These are phyloP conservation scores for Aureobasidium sp. DNA, from an alignment of 2,329 filamentous ascomycete genomes.

Conservation along the genomic window DNA sequence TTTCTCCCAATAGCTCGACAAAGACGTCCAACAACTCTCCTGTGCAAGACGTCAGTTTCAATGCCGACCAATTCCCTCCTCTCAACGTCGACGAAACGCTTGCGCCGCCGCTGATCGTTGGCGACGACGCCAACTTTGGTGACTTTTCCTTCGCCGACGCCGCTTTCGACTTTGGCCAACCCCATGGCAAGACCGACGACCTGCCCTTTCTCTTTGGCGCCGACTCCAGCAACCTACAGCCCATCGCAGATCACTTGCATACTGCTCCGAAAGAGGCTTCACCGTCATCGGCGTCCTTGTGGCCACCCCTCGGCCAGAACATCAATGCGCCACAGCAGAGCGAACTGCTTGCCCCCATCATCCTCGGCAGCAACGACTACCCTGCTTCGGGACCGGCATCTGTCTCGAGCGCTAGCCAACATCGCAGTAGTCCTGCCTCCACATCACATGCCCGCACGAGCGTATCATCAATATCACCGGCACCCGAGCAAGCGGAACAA, in stretches of 20 bases:
- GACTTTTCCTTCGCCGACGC: conserved; percentile 19
- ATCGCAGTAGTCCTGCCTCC: conserved; percentile 22
- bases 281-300: background rate
- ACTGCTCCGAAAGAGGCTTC: conserved; percentile 17
- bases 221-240: conserved; percentile 8
- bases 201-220: conserved; percentile 15
- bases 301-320: background rate
- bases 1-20: conserved; percentile 26
- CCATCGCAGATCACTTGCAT: conserved; percentile 16
- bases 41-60: conserved; percentile 20
- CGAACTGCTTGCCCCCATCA: conserved; percentile 3
- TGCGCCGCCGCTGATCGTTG: conserved; percentile 26
- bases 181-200: conserved; percentile 7
- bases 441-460: conserved; percentile 21
- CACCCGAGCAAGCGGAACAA: conserved; percentile 13
- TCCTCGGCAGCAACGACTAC: conserved; percentile 12
- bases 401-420: background rate
- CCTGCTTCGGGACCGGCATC: background rate
- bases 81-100: conserved; percentile 19
- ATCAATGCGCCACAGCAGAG: conserved; percentile 5
- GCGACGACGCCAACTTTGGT: conserved; percentile 24
- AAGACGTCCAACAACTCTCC: conserved; percentile 29
- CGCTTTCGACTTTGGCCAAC: conserved; percentile 23
- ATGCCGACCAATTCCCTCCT: conserved; percentile 19
- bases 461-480: conserved; percentile 24